These are phyloP conservation scores for Scheffersomyces segobiensis DNA, from an alignment of 1,139 yeast genomes.

Conservation along the genomic window DNA sequence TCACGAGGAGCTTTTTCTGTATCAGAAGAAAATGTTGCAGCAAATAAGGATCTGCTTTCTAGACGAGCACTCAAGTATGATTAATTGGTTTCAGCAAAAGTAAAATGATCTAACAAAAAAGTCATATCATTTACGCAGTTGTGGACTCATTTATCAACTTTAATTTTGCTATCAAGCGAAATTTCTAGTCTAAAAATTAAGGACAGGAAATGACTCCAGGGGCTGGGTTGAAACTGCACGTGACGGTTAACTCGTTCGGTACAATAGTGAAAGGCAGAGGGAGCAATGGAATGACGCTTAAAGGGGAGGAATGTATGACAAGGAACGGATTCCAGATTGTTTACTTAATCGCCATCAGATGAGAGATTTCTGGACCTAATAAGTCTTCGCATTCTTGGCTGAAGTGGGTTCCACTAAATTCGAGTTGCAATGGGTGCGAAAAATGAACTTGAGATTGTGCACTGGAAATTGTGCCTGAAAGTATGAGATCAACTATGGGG, in stretches of 20 bases:
- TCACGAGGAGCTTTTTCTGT: background rate
- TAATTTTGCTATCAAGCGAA: background rate
- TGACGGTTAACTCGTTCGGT: background rate
- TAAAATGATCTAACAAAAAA: too few species aligned
- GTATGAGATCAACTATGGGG: background rate
- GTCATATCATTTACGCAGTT: background rate
- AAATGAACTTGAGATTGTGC: background rate
- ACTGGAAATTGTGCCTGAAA: background rate
- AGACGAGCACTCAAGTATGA: background rate
- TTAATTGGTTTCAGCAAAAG: background rate
- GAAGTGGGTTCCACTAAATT: background rate
- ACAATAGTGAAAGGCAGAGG: background rate
- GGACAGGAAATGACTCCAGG: background rate
- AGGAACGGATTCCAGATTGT: background rate
- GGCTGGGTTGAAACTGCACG: background rate
- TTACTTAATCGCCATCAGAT: background rate
- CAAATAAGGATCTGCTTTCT: background rate
- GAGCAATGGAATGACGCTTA: background rate
- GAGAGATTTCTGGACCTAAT: background rate
- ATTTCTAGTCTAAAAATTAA: background rate
- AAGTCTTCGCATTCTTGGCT: background rate
- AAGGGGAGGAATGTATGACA: background rate
- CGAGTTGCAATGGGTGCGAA: background rate
- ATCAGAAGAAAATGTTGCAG: background rate
- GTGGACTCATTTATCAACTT: background rate